Evolutionary conservation across 2,329 filamentous ascomycete species (phyloP).

Genomic region (Aspergillus viridinutans): DNA sequence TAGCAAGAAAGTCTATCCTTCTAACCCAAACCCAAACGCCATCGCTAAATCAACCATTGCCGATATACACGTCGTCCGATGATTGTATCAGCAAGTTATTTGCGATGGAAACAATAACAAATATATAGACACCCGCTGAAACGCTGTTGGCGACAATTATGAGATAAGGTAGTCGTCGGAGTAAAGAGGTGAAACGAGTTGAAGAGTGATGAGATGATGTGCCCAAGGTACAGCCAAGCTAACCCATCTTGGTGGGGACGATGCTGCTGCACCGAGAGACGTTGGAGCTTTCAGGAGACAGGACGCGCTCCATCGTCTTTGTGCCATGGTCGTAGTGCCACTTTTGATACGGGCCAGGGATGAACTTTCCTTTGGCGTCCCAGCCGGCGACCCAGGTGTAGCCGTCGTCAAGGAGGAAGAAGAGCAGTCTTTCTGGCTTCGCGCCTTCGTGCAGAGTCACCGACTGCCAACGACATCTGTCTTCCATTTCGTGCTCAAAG

Average conservation of each 20-base stretch:
- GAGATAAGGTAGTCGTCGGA: background rate
- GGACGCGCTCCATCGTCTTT: conserved; percentile 30
- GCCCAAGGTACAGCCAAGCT: background rate
- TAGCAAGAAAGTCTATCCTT: conserved; percentile 2
- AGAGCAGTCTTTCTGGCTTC: conserved; percentile 38
- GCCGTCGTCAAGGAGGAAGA: conserved; percentile 49
- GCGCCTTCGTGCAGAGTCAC: conserved; percentile 37
- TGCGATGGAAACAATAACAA: background rate
- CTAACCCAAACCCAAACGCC: conserved; percentile 6
- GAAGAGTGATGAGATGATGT: background rate
- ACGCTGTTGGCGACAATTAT: background rate
- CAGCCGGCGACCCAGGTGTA: conserved; percentile 49
- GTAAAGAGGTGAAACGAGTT: background rate
- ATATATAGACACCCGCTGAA: conserved; percentile 1
- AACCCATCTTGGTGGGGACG: conserved; percentile 26
- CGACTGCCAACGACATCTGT: conserved; percentile 42
- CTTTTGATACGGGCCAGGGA: conserved; percentile 48
- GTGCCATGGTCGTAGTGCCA: conserved; percentile 45
- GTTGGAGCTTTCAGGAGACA: conserved; percentile 31
- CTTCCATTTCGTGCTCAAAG: conserved; percentile 45
- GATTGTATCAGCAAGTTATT: background rate
- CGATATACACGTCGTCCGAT: conserved; percentile 2
- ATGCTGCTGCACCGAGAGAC: conserved; percentile 36
- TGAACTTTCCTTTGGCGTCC: conserved; percentile 48
- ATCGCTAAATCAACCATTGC: background rate